Base-by-base conservation (phyloP, 495 filamentous ascomycete genomes). In the Aspergillus kassunensis region DNA sequence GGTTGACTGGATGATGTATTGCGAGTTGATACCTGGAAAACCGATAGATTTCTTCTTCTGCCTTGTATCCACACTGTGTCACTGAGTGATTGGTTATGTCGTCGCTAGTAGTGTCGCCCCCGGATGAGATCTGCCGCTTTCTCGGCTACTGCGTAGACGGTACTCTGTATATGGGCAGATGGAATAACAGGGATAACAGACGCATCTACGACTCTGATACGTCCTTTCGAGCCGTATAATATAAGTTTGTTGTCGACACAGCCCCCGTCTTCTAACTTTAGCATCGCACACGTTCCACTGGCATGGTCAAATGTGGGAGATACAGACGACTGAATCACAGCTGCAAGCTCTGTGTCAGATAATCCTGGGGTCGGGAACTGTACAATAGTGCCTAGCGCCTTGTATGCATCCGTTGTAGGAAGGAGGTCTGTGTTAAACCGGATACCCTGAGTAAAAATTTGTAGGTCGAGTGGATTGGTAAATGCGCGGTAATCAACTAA, bases 111-210 rank as follows among this genome's bases (percentile, higher is more conserved):
- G 10, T 33, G 4, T 5, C 19, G 37, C 11, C 37, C 15, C 29
- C 29, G 29, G 29, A 45, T 34, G 2, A 45, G 1, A 45, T 33
- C 65, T n/a, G 67, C 61, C 49, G 72, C 80, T 63, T 73, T 77
- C 57, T 86, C 81, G 2, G 80, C 81, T 51, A 86, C 60, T 0
- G 80, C 81, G 58, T 86, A 87, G 4, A 82, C 62, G 0, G 74
- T 80, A 1, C 74, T 62, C 21, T 70, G 69, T 21, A 75, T 67
- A 65, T 85, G 79, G 1, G 71, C 73, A 13, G 69, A 64, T 4
- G 80, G 69, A 23, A 83, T 71, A 44, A 85, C 55, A 2, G 83
- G 83, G 23, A 84, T 60, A 13, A 85, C 62, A 18, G 76, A 78
- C 5, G 79, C 79, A 61, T 83, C 80, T 3, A 79, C 66, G 1